phyloP scores from a whole-genome alignment of 805 yeast genomes.

The Candida maesae region DNA sequence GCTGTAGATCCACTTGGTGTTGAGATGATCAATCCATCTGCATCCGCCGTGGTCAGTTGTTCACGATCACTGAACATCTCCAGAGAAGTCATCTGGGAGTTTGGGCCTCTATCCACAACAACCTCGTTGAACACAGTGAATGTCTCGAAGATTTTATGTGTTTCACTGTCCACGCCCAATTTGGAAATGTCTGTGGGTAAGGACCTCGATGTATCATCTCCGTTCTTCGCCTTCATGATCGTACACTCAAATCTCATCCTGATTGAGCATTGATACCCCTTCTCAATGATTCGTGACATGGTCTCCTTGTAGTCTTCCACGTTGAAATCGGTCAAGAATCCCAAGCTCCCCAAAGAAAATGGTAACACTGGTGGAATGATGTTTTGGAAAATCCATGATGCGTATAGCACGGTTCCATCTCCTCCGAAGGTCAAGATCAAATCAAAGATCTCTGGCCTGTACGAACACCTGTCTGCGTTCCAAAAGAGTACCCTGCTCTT shows the following conservation, averaged over 20 bases:
- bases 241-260: constrained; percentile 51
- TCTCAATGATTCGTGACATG: constrained; percentile 33
- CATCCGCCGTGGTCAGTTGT: constrained; percentile 56
- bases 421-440: constrained; percentile 65
- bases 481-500: constrained; percentile 22
- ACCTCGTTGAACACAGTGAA: constrained; percentile 48
- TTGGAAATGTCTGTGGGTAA: constrained; percentile 26
- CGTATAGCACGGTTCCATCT: constrained; percentile 67
- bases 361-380: constrained; percentile 64
- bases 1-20: constrained; percentile 70
- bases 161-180: constrained; percentile 21
- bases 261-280: constrained; percentile 44
- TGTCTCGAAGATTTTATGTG: constrained; percentile 30
- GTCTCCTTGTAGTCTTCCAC: constrained; percentile 34
- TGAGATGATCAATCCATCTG: constrained; percentile 61
- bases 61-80: constrained; percentile 47
- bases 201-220: constrained; percentile 9
- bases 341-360: constrained; percentile 63
- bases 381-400: constrained; percentile 55
- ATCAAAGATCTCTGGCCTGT: constrained; percentile 41
- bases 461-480: constrained; percentile 24
- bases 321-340: constrained; percentile 57
- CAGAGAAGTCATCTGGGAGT: constrained; percentile 46
- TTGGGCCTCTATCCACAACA: constrained; percentile 50
- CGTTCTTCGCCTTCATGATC: constrained; percentile 33